Conservation (phyloP, 1,139 yeast genomes). For the Candida tropicalis region DNA sequence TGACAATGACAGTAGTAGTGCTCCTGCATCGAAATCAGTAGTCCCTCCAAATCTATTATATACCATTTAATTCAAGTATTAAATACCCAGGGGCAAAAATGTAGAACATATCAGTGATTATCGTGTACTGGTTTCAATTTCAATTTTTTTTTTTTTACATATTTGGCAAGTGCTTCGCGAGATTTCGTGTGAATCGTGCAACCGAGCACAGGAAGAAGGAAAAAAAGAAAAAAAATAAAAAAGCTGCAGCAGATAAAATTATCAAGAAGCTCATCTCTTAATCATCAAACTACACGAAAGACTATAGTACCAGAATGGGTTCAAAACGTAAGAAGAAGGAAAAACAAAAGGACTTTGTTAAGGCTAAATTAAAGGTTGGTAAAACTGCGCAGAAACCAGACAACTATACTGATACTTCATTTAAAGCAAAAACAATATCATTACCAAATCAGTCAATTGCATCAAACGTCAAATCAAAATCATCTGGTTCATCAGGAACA, state of each 20-base stretch:
- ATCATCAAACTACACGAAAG: constrained; percentile 1
- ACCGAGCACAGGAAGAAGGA: constrained; percentile 2
- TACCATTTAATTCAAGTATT: constrained; percentile 1
- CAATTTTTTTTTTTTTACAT: constrained; percentile 2
- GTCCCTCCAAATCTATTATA: constrained; percentile 1
- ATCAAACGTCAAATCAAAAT: constrained; percentile 15
- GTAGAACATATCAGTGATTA: too few relatives aligned
- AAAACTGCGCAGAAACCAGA: constrained; percentile 71
- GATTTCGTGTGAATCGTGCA: not conserved
- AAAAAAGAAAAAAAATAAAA: constrained; percentile 8
- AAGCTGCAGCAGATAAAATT: not conserved
- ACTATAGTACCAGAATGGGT: constrained; percentile 41
- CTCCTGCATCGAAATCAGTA: constrained; percentile 27
- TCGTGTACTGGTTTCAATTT: too few relatives aligned
- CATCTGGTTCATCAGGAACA: constrained; percentile 8
- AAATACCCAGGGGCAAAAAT: not conserved
- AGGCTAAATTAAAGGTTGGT: constrained; percentile 87
- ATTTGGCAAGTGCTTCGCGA: too few relatives aligned
- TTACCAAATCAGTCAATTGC: constrained; percentile 58
- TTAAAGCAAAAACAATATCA: constrained; percentile 72
- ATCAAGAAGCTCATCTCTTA: constrained; percentile 5
- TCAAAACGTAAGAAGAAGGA: constrained; percentile 64
- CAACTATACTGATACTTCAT: constrained; percentile 83
- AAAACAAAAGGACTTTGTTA: constrained; percentile 73
- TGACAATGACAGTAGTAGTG: constrained; percentile 29